phyloP scores from a whole-genome alignment of 306 rosid species.

The Ziziphus jujuba region DNA sequence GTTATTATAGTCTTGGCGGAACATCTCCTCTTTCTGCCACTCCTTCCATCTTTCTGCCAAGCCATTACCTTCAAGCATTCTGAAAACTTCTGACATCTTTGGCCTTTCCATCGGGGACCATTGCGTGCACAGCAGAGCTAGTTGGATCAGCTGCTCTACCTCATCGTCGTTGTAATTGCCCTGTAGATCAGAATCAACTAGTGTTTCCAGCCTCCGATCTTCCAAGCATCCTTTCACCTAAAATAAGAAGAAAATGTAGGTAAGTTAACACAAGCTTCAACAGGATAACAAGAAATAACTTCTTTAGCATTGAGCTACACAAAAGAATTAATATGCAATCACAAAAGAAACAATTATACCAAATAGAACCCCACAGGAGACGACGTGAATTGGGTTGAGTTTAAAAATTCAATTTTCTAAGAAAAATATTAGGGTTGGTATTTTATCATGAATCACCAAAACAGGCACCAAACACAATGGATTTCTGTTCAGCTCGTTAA shows the following conservation, averaged over 20 bases:
- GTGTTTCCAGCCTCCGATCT: constrained; percentile 68
- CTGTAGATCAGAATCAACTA: constrained; percentile 70
- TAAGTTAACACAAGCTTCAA: not conserved
- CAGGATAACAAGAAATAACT: no score
- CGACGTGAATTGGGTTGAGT: no score
- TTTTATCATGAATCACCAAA: no score
- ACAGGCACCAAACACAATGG: no score
- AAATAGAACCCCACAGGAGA: no score
- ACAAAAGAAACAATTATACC: not conserved
- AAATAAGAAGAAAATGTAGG: constrained; percentile 23
- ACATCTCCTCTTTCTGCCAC: constrained; percentile 82
- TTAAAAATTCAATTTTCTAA: no score
- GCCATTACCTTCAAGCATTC: constrained; percentile 98
- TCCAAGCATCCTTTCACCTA: constrained; percentile 86
- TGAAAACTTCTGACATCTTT: constrained; percentile 88
- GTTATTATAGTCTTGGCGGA: constrained; percentile 55
- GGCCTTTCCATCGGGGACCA: constrained; percentile 79
- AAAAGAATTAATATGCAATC: no score
- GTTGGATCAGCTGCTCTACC: constrained; percentile 84
- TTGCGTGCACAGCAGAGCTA: constrained; percentile 86
- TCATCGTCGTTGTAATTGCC: constrained; percentile 58
- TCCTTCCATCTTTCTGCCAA: constrained; percentile 89
- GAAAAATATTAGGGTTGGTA: no score
- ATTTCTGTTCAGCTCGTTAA: no score
- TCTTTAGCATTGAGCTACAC: no score